Evolutionary conservation across 768 basidiomycete species (phyloP), one percentile per base, ranked within the genome.

Genomic region (Tricholoma saponaceum): DNA sequence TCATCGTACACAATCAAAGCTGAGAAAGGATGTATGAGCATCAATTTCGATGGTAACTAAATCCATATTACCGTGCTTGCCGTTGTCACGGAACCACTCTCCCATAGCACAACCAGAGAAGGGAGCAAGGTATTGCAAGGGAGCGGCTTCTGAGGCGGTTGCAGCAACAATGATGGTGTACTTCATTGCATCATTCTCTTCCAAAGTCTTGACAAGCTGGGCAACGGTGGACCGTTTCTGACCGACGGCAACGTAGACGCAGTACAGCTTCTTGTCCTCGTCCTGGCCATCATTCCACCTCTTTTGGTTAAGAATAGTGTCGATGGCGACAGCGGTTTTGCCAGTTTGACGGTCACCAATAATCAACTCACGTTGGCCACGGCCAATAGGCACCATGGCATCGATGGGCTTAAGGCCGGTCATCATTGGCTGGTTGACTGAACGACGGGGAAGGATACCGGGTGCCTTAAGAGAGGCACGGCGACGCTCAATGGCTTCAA

Each of bases 11-110:
- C 91, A 78, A 99, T 98, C 67, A 98, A 85, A 63, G 96, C 90
- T 90, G 54, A 14, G 26, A 41, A 61, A 18, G 56, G 56, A 23
- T 39, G 54, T 52, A 68, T 60, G 49, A 53, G 49, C 61, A 33
- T 3, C 32, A 22, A 47, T 16, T 9, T 51, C 32, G 44, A 32
- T 12, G 4, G 12, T 20, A 50, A 49, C 14, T 13, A n/a, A 49
- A 1, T 28, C n/a, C 23, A 66, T 86, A 50, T 55, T 68, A 90
- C 90, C 95, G 77, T 99, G 97, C 81, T 96, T 98, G 81, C 95
- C 96, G 75, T 99, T 99, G 80, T 99, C 97, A 79, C 94, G 92
- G 97, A 99, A 99, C 96, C 96, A 99, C 80, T 99, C 97, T 74
- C 97, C 97, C 95, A 99, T 99, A 69, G 97, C 97, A 77, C 94